Base-by-base conservation (phyloP, 169 alveolate species). In the Plasmodium vinckei region DNA sequence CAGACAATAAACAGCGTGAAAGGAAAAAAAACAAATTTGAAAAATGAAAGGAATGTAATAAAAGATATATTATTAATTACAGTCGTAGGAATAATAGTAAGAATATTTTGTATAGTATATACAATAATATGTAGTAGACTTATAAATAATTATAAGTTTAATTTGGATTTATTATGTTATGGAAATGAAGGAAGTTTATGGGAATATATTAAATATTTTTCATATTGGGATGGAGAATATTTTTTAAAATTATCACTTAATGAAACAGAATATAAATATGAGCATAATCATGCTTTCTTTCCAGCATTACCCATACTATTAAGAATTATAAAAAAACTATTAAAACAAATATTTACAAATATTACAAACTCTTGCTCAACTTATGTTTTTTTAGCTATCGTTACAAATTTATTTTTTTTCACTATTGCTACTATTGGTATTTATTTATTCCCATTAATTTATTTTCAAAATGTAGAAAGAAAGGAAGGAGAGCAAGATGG, bases 211-310 rank as follows among this genome's bases (percentile, higher is more conserved):
- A 56, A 42, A 21, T 59, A 87, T 9, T 86, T 86, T 46, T 86
- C 87, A 0, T 70, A 60, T 39, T 86, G 91, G 91, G 96, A 94
- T 60, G 94, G 94, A n/a, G 96, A 94, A 63, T 86, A 93, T 57
- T 72, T 94, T 61, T 84, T 94, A 39, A 89, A 89, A 49, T 71
- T 87, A 12, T 86, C 95, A 19, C 63, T 88, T 9, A 93, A 94
- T 61, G 89, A 87, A 12, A 73, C 93, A 6, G 92, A 88, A 27
- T 94, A 94, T 73, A 25, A 65, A n/a, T 75, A 72, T 63, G 95
- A 92, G 72, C 94, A 94, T 27, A 87, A 90, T 39, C 87, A 88
- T 44, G 95, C 96, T 1, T 94, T 94, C 89, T 90, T 94, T 68
- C 96, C 96, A 9, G 51, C 93, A 71, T 73, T 92, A 10, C 95